phyloP scores from a whole-genome alignment of 306 rosid species.

The Comarum palustre region DNA sequence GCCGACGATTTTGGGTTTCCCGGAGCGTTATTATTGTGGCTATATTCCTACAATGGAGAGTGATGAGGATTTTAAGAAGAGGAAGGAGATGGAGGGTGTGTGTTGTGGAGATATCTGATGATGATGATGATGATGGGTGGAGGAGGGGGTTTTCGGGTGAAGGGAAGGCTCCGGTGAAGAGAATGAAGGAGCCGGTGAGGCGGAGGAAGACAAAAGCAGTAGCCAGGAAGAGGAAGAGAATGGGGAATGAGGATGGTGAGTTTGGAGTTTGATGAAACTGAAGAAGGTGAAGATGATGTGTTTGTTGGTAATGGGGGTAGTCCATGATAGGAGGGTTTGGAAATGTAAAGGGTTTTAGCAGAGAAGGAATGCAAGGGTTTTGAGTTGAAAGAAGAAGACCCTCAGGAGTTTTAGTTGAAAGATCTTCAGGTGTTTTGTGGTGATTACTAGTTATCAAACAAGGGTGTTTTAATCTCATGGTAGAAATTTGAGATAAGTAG shows the following conservation, averaged over 20 bases:
- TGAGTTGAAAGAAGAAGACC: neutral
- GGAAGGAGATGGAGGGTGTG: neutral
- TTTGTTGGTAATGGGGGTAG: conserved; percentile 29
- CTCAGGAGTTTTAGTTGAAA: too few species aligned
- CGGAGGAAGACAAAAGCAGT: conserved; percentile 42
- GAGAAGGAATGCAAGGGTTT: neutral
- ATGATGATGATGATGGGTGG: neutral
- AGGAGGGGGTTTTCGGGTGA: neutral
- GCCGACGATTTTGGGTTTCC: conserved; percentile 24
- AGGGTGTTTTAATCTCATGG: conserved; percentile 1
- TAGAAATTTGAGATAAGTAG: conserved; percentile 1
- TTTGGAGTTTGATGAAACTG: conserved; percentile 40
- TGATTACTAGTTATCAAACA: neutral
- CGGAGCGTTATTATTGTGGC: too few species aligned
- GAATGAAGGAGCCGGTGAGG: conserved; percentile 21
- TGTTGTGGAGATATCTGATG: conserved; percentile 26
- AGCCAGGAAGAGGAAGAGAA: conserved; percentile 27
- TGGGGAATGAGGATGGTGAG: conserved; percentile 22
- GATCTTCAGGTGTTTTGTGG: neutral
- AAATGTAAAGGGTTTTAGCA: too few species aligned
- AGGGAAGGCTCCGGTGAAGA: conserved; percentile 6
- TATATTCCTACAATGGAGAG: too few species aligned
- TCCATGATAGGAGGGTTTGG: conserved; percentile 17
- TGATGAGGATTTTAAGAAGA: neutral
- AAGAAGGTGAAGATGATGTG: conserved; percentile 45